Conservation (phyloP, 1,284 basidiomycete genomes). For the Leccinum colubrinum region DNA sequence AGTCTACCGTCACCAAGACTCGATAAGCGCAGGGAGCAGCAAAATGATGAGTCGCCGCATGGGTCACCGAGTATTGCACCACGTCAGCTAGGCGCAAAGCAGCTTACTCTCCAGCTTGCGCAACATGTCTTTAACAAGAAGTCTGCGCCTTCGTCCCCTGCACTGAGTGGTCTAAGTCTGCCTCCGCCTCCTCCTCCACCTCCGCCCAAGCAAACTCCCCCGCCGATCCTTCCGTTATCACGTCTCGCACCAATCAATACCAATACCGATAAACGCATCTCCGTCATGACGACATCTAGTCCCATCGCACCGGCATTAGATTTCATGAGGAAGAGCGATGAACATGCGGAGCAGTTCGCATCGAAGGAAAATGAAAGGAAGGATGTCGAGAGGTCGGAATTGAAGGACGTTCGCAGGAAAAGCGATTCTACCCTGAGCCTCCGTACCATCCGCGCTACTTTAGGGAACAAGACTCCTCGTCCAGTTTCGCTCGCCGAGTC, state of each 20-base stretch:
- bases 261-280: slow-evolving; percentile 28
- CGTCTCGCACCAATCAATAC: slow-evolving; percentile 25
- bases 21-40: slow-evolving; percentile 29
- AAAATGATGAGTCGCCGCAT: slow-evolving; percentile 21
- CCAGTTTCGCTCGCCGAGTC: slow-evolving; percentile 76
- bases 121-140: slow-evolving; percentile 43
- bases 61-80: slow-evolving; percentile 25
- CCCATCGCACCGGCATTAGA: slow-evolving; percentile 36
- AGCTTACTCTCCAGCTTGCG: slow-evolving; percentile 39
- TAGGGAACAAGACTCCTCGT: slow-evolving; percentile 52
- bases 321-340: slow-evolving; percentile 33
- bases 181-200: slow-evolving; percentile 30
- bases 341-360: slow-evolving; percentile 19
- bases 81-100: slow-evolving; percentile 29
- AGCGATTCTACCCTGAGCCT: slow-evolving; percentile 75
- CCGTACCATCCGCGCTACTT: slow-evolving; percentile 60
- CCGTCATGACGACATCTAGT: slow-evolving; percentile 32
- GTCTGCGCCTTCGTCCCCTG: slow-evolving; percentile 30
- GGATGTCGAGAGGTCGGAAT: slow-evolving; percentile 46
- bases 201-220: slow-evolving; percentile 35
- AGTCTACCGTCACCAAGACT: slow-evolving; percentile 26
- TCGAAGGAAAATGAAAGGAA: slow-evolving; percentile 29
- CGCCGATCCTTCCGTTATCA: slow-evolving; percentile 11
- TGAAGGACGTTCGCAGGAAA: slow-evolving; percentile 67
- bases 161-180: slow-evolving; percentile 24